phyloP scores from a whole-genome alignment of 495 filamentous ascomycete species.

The Podospora fimiseda region DNA sequence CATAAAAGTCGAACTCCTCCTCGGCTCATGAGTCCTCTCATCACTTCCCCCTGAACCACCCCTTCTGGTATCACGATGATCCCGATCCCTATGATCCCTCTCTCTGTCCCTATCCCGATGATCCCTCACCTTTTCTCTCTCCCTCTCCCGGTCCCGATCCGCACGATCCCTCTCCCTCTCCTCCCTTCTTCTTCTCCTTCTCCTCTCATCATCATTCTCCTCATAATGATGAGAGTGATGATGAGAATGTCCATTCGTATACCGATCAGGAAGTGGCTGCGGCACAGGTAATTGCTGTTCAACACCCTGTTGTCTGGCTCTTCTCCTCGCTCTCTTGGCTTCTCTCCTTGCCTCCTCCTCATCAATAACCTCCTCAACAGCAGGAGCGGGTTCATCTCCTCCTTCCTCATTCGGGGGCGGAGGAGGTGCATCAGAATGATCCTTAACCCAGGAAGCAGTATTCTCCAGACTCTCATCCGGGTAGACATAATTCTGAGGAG shows the following conservation, averaged over 20 bases:
- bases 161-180: constrained; percentile 25
- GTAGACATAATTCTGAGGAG: constrained; percentile 30
- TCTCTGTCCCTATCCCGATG: constrained; percentile 13
- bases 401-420: constrained; percentile 36
- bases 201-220: too few species aligned
- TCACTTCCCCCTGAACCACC: constrained; percentile 40
- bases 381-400: constrained; percentile 7
- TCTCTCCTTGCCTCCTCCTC: constrained; percentile 42
- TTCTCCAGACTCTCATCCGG: constrained; percentile 49
- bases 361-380: constrained; percentile 26
- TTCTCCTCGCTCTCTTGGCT: constrained; percentile 40
- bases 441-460: constrained; percentile 54
- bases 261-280: too few species aligned
- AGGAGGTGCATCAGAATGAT: constrained; percentile 52
- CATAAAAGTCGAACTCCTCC: constrained; percentile 32
- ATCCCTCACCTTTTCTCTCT: constrained; percentile 10
- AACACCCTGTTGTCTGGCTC: background rate
- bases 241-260: too few species aligned
- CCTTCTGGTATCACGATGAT: constrained; percentile 13
- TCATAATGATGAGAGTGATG: too few species aligned
- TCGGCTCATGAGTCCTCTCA: constrained; percentile 30
- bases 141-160: constrained; percentile 14
- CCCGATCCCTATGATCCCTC: constrained; percentile 2
- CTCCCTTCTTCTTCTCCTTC: background rate
- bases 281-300: too few species aligned